These are phyloP conservation scores for Angomonas deanei DNA, from an alignment of 208 protist species.

Conservation along the genomic window DNA sequence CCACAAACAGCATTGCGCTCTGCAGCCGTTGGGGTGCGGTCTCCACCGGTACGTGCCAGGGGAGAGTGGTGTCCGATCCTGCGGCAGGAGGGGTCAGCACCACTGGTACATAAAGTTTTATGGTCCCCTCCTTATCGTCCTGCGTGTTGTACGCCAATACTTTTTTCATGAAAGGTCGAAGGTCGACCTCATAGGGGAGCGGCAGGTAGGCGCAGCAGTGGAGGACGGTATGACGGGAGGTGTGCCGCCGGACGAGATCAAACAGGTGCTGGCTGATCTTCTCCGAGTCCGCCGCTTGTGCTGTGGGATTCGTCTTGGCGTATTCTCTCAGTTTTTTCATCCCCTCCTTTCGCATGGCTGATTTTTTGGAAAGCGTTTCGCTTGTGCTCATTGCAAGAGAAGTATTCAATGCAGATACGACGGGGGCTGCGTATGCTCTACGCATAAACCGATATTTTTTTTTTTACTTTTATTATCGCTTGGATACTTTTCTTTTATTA, in stretches of 20 bases:
- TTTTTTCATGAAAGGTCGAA: conserved; percentile 43
- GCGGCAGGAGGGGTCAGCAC: neutral
- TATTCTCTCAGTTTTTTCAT: conserved; percentile 29
- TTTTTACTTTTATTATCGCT: no score
- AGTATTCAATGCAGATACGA: no score
- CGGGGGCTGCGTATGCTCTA: no score
- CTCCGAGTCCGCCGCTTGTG: conserved; percentile 23
- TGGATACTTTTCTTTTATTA: no score
- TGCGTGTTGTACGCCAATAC: conserved; percentile 30
- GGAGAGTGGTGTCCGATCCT: neutral
- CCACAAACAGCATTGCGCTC: conserved; percentile 4
- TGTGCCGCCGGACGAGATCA: conserved; percentile 11
- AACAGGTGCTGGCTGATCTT: conserved; percentile 35
- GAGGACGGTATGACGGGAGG: conserved; percentile 8
- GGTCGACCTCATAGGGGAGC: conserved; percentile 70
- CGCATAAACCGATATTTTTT: no score
- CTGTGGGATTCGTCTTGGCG: conserved; percentile 27
- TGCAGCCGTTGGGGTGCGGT: neutral
- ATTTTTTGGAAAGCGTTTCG: no score
- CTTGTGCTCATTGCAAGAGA: no score
- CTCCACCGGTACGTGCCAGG: neutral
- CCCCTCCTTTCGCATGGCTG: conserved; percentile 23
- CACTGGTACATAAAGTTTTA: conserved; percentile 4
- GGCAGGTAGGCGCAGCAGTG: conserved; percentile 62
- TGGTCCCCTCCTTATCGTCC: conserved; percentile 11